Evolutionary conservation across 2,329 filamentous ascomycete genomes (phyloP).

Genomic region (Colletotrichum salicis): DNA sequence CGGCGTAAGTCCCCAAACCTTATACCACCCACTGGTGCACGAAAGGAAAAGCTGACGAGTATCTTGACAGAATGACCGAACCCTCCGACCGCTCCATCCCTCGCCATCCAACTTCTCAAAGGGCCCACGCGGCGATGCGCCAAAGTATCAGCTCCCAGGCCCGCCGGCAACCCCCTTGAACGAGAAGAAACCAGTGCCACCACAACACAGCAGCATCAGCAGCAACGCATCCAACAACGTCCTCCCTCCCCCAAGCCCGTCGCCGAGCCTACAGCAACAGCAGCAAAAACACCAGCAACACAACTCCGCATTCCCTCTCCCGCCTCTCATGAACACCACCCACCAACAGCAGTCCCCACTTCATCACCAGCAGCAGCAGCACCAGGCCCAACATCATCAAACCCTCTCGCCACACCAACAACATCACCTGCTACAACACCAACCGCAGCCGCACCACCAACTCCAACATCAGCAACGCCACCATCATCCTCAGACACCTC

Average conservation of each 20-base stretch:
- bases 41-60: neutral
- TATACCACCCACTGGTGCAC: no score
- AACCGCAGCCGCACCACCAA: slow-evolving; percentile 2
- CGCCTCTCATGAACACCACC: slow-evolving; percentile 13
- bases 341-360: slow-evolving; percentile 14
- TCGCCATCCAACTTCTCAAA: slow-evolving; percentile 38
- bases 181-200: slow-evolving; percentile 22
- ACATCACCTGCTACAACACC: slow-evolving; percentile 16
- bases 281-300: slow-evolving; percentile 10
- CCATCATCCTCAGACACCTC: slow-evolving; percentile 8
- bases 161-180: slow-evolving; percentile 23
- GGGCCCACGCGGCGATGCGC: slow-evolving; percentile 31
- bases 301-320: slow-evolving; percentile 21
- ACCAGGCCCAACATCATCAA: slow-evolving; percentile 9
- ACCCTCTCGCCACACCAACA: slow-evolving; percentile 4
- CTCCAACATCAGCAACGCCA: slow-evolving; percentile 28
- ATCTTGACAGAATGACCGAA: slow-evolving; percentile 42
- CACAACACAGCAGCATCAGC: slow-evolving; percentile 24
- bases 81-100: slow-evolving; percentile 40
- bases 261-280: slow-evolving; percentile 25
- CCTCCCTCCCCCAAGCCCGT: slow-evolving; percentile 36
- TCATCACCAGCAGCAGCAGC: slow-evolving; percentile 15
- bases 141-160: slow-evolving; percentile 25
- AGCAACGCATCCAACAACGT: slow-evolving; percentile 36
- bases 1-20: slow-evolving; percentile 41